These are phyloP conservation scores for Cystobasidiaceae sp. DNA, from an alignment of 1,284 basidiomycete species.

Conservation along the genomic window DNA sequence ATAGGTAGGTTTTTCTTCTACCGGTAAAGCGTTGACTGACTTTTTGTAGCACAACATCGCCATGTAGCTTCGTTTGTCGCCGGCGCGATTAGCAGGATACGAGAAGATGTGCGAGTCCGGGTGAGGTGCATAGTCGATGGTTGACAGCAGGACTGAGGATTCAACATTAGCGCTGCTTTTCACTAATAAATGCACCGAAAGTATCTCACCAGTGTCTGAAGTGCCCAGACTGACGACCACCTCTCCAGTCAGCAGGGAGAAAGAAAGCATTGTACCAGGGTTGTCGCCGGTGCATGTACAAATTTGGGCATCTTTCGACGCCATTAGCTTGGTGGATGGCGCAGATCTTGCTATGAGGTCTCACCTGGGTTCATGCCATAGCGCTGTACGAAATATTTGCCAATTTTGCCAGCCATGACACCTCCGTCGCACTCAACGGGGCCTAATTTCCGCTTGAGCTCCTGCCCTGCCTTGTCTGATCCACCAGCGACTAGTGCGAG, in stretches of 20 bases:
- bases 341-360: too few species aligned
- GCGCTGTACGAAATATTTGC: slow-evolving; percentile 64
- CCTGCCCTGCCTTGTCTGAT: slow-evolving; percentile 56
- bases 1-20: slow-evolving; percentile 47
- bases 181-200: slow-evolving; percentile 60
- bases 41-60: slow-evolving; percentile 77
- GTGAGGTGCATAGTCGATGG: slow-evolving; percentile 48
- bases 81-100: slow-evolving; percentile 48
- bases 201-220: slow-evolving; percentile 61
- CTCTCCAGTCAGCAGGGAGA: slow-evolving; percentile 64
- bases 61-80: slow-evolving; percentile 35
- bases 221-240: slow-evolving; percentile 86
- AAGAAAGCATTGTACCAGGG: slow-evolving; percentile 74
- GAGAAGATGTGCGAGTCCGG: slow-evolving; percentile 52
- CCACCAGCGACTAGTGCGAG: slow-evolving; percentile 51
- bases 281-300: slow-evolving; percentile 89
- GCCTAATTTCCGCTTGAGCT: slow-evolving; percentile 67
- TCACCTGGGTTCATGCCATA: slow-evolving; percentile 69
- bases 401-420: slow-evolving; percentile 61
- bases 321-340: too few species aligned
- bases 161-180: too few species aligned
- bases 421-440: slow-evolving; percentile 67
- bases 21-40: slow-evolving; percentile 50
- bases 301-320: slow-evolving; percentile 73
- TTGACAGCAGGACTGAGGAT: slow-evolving; percentile 1